phyloP scores from a whole-genome alignment of 306 rosid genomes.

The Malus orientalis region DNA sequence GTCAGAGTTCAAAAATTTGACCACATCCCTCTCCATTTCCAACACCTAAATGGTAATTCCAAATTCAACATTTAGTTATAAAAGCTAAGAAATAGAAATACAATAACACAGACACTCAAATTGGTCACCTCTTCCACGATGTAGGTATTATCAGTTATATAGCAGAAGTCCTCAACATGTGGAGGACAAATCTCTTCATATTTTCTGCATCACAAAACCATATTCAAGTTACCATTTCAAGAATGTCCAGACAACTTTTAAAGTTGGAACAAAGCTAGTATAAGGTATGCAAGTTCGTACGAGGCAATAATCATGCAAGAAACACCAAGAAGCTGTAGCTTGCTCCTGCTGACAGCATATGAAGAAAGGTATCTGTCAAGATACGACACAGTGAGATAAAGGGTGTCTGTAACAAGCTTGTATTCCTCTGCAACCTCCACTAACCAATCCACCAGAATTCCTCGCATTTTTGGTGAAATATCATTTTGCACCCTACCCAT shows the following conservation, averaged over 20 bases:
- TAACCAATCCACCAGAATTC: constrained; percentile 41
- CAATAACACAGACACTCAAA: neutral
- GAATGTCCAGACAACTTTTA: neutral
- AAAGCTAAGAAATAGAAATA: neutral
- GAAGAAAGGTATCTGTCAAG: constrained; percentile 37
- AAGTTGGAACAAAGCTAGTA: neutral
- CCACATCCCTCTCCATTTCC: constrained; percentile 37
- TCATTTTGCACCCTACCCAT: constrained; percentile 15
- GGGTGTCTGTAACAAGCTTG: constrained; percentile 33
- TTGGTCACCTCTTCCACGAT: constrained; percentile 26
- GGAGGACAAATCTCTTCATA: constrained; percentile 39
- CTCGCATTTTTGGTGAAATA: constrained; percentile 16
- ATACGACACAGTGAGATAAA: constrained; percentile 30
- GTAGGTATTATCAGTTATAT: constrained; percentile 39
- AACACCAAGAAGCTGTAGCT: constrained; percentile 45
- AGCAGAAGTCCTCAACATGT: constrained; percentile 32
- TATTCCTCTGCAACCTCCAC: constrained; percentile 36
- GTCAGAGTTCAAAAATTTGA: constrained; percentile 16
- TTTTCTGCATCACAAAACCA: constrained; percentile 27
- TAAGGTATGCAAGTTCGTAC: constrained; percentile 4
- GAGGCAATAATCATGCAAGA: constrained; percentile 37
- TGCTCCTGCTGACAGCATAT: constrained; percentile 9
- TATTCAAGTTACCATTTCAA: neutral
- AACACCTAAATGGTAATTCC: constrained; percentile 12
- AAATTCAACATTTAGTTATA: neutral